A percentile compares a stretch with the other conserved stretches of the same genome.
Evolutionary conservation across 371 early-diverging fungal species (phyloP).

Genomic region (Enteropsectra breve): DNA sequence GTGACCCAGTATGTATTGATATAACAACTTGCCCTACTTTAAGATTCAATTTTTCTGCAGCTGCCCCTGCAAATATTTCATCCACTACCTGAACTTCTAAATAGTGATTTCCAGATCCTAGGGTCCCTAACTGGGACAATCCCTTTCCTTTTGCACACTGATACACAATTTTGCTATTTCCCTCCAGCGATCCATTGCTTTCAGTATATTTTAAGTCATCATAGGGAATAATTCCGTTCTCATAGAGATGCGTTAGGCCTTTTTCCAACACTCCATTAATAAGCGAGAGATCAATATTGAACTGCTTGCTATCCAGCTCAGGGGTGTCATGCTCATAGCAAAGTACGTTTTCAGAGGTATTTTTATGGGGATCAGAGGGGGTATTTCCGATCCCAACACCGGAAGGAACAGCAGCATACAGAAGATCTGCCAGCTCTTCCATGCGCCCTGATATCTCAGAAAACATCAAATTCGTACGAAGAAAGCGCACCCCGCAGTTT

Average conservation of each 20-base stretch:
- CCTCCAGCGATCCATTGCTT: slow-evolving; percentile 40
- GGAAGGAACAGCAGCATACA: slow-evolving; percentile 25
- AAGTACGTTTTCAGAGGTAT: not conserved
- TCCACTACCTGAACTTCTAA: slow-evolving; percentile 57
- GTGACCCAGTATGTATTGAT: slow-evolving; percentile 57
- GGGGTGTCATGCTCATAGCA: not conserved
- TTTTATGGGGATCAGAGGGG: too few relatives aligned
- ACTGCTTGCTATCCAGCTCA: not conserved
- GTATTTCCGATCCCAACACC: too few relatives aligned
- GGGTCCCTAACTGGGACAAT: slow-evolving; percentile 48
- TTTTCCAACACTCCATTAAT: slow-evolving; percentile 12
- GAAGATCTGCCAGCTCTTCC: slow-evolving; percentile 14
- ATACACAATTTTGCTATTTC: slow-evolving; percentile 26
- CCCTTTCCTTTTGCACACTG: slow-evolving; percentile 54
- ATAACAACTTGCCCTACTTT: slow-evolving; percentile 46
- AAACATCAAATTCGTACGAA: slow-evolving; percentile 37
- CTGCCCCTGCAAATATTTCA: slow-evolving; percentile 49
- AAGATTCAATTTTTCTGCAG: slow-evolving; percentile 33
- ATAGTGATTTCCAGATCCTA: slow-evolving; percentile 61
- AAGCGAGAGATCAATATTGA: not conserved
- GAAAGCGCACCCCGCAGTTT: slow-evolving; percentile 60
- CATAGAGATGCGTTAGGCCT: slow-evolving; percentile 37
- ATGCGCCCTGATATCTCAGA: slow-evolving; percentile 3
- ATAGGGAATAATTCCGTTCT: slow-evolving; percentile 18
- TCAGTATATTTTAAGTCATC: slow-evolving; percentile 50